These are phyloP conservation scores for Monsonia emarginata DNA, from an alignment of 441 rosid genomes.

Conservation along the genomic window DNA sequence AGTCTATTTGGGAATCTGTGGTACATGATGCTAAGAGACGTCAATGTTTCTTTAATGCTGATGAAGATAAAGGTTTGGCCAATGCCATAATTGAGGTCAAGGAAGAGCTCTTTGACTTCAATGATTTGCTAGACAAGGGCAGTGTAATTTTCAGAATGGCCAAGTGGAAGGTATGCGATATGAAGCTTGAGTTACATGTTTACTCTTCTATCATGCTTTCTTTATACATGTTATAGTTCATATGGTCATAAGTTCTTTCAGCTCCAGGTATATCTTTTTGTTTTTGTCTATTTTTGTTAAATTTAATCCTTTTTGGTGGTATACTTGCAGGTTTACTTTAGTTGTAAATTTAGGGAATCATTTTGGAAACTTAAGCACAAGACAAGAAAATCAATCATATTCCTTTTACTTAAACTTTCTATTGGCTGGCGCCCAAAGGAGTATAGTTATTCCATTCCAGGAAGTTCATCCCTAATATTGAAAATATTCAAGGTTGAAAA, in stretches of 20 bases:
- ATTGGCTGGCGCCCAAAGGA: constrained; percentile 42
- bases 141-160: constrained; percentile 29
- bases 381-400: constrained; percentile 20
- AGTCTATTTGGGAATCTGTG: constrained; percentile 23
- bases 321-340: constrained; percentile 28
- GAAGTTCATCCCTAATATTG: constrained; percentile 21
- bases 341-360: constrained; percentile 33
- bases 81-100: constrained; percentile 25
- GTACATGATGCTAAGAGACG: constrained; percentile 32
- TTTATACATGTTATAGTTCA: not conserved
- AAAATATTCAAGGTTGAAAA: constrained; percentile 28
- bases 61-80: constrained; percentile 31
- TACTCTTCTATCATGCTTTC: not conserved
- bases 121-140: constrained; percentile 26
- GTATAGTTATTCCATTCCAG: constrained; percentile 16
- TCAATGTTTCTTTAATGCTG: constrained; percentile 35
- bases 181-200: not conserved
- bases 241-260: not conserved
- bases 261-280: not conserved
- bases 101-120: constrained; percentile 29
- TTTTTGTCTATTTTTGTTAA: not conserved
- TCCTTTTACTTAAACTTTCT: constrained; percentile 29
- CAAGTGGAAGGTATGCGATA: constrained; percentile 39
- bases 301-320: not conserved
- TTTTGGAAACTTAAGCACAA: constrained; percentile 25